Base-by-base conservation (phyloP, 495 filamentous ascomycete species). In the Hyaloscypha bicolor region DNA sequence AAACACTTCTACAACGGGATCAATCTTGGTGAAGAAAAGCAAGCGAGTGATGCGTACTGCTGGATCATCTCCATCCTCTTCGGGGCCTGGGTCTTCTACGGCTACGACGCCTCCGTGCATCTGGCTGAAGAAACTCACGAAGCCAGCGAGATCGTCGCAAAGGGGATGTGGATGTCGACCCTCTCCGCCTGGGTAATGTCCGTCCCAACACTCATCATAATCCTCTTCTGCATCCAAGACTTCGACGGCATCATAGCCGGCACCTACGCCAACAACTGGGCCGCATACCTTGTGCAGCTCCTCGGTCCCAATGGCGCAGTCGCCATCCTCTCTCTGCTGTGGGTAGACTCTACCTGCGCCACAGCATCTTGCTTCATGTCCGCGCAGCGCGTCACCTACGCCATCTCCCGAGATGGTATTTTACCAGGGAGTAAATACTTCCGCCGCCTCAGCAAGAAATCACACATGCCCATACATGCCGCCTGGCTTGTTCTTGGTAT, bases 101-200 rank as follows among this genome's bases (percentile, higher is more conserved):
- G 81, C 21, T 82, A 79, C 58, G 82, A 84, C 61, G 82, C 81
- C 2, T 77, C 75, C 16, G 81, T 80, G 11, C 82, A 85, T 72
- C 68, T 85, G 9, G 75, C 74, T 9, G 82, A 85, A 65, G 82
- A 85, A 64, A 84, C 81, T 0, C 71, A 78, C n/a, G 79, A 82
- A 29, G 82, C 82, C 0, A 67, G 65, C n/a, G 57, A 65, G 22
- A 66, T 71, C 14, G 73, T 75, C 30, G 76, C 77, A 6, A 73
- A 69, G 59, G 77, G 76, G 53, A 79, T 79, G 76, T 77, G 74
- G 74, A 74, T 74, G 52, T 72, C 70, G 16, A 75, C 74, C 9
- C 63, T 78, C 35, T 69, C 73, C 0, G 69, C 70, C 1, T 76
- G 73, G 73, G 14, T 76, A 11, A 59, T 76, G 29, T 78, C 76